A percentile compares a stretch with the other conserved stretches of the same genome.
Conservation (phyloP, 2,329 filamentous ascomycete species). For the Arthroderma sp. region DNA sequence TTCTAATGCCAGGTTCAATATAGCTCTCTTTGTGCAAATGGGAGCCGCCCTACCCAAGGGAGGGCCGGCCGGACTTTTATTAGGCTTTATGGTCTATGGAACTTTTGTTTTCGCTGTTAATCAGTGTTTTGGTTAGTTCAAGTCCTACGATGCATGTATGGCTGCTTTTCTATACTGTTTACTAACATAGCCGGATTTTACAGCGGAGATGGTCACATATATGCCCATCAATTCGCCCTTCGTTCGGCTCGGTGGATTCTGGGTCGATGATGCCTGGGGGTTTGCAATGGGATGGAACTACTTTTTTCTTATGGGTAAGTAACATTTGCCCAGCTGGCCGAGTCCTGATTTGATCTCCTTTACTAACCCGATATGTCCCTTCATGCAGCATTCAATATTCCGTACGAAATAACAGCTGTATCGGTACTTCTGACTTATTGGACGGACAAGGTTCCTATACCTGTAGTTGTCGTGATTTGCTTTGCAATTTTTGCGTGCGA, state of each 20-base stretch:
- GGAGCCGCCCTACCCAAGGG: conserved; percentile 22
- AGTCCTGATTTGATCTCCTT: neutral
- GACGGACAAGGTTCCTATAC: conserved; percentile 27
- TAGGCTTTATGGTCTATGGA: conserved; percentile 18
- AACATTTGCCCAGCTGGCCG: neutral
- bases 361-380: neutral
- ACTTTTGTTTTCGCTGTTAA: conserved; percentile 21
- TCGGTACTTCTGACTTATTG: conserved; percentile 27
- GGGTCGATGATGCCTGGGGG: conserved; percentile 78
- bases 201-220: conserved; percentile 20
- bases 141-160: neutral
- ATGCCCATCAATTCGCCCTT: conserved; percentile 17
- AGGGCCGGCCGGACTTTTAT: conserved; percentile 23
- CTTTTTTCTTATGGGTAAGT: conserved; percentile 18
- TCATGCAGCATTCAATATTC: conserved; percentile 15
- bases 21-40: conserved; percentile 16
- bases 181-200: neutral
- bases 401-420: conserved; percentile 27
- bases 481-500: conserved; percentile 27
- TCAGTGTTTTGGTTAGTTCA: conserved; percentile 14
- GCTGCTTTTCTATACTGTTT: neutral
- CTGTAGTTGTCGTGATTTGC: conserved; percentile 24
- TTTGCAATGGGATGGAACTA: conserved; percentile 97
- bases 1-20: neutral
- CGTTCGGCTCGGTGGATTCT: conserved; percentile 15